phyloP scores from a whole-genome alignment of 768 basidiomycete species.

The Serendipita indica region DNA sequence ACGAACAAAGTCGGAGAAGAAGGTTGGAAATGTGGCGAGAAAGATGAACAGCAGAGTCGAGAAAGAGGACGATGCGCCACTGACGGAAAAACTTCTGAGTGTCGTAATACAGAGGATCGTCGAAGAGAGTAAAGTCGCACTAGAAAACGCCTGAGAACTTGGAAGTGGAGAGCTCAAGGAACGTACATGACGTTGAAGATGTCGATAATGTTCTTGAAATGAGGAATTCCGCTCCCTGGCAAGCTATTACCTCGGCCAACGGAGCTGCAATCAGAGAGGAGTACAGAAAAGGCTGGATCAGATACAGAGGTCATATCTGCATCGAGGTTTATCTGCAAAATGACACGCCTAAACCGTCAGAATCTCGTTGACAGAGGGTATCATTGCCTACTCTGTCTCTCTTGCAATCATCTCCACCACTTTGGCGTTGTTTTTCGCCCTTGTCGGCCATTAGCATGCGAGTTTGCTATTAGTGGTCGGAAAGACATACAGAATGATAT shows the following conservation, averaged over 20 bases:
- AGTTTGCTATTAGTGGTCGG: not conserved
- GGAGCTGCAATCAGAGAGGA: not conserved
- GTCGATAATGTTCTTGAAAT: not conserved
- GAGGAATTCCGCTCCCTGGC: not conserved
- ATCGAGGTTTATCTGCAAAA: constrained; percentile 2
- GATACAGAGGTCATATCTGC: not conserved
- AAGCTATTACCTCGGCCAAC: not conserved
- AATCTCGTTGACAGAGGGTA: not conserved
- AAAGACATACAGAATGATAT: not conserved
- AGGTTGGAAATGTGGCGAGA: not conserved
- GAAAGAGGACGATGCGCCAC: not conserved
- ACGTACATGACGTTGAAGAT: not conserved
- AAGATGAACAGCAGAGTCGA: not conserved
- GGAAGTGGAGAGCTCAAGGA: not conserved
- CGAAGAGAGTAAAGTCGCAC: not conserved
- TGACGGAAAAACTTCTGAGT: not conserved
- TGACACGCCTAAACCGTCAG: not conserved
- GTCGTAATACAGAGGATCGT: not conserved
- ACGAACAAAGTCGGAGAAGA: constrained; percentile 1
- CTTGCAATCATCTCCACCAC: not conserved
- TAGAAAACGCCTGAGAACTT: not conserved
- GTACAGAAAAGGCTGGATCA: not conserved
- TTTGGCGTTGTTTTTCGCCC: not conserved
- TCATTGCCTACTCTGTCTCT: not conserved
- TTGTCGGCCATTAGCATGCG: not conserved